Evolutionary conservation across 768 basidiomycete genomes (phyloP), one percentile per base, ranked within the genome.

Genomic region (Termitomyces sp.): DNA sequence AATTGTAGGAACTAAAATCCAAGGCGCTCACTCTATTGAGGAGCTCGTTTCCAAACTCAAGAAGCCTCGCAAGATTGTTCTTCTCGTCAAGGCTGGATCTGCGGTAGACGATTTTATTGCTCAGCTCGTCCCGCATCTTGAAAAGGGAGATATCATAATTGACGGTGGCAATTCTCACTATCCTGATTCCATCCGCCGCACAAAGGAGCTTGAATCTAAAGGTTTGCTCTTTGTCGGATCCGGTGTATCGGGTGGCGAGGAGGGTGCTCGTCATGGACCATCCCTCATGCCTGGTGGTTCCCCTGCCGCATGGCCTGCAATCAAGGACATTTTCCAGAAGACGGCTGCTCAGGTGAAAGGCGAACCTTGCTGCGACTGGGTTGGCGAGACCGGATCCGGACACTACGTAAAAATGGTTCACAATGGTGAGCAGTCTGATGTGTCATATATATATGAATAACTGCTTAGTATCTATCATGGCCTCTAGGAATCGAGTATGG

Each of bases 331-430:
- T 68, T 99, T 99, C 88, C 97, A 99, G 78, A 92, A 92, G 73
- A 90, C 96, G 51, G 86, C 97, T 62, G 97, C 97, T 58, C 94
- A 98, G 71, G 92, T 89, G 61, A 80, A 92, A 55, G 94, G 94
- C 61, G 92, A 92, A 65, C 97, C 97, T 32, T 99, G 97, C 81
- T 98, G 96, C 72, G 97, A 99, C 78, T 99, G 97, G 97, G 96
- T 99, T 66, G 97, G 97, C 46, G 91, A 95, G 75, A 88, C 87
- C 60, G 97, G 94, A 59, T 80, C 92, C 48, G 95, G 94, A 31
- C 96, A 98, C 80, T 99, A 98, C 74, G 96, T 99, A 75, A 99
- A 99, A 82, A 98, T 99, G 96, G 96, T 99, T 61, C 96, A 99
- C 79, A 93, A 94, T 58, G 92, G 92, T 88, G 72, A 67, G 69